These are phyloP conservation scores for Lithohypha guttulata DNA, from an alignment of 2,329 filamentous ascomycete genomes.

Conservation along the genomic window DNA sequence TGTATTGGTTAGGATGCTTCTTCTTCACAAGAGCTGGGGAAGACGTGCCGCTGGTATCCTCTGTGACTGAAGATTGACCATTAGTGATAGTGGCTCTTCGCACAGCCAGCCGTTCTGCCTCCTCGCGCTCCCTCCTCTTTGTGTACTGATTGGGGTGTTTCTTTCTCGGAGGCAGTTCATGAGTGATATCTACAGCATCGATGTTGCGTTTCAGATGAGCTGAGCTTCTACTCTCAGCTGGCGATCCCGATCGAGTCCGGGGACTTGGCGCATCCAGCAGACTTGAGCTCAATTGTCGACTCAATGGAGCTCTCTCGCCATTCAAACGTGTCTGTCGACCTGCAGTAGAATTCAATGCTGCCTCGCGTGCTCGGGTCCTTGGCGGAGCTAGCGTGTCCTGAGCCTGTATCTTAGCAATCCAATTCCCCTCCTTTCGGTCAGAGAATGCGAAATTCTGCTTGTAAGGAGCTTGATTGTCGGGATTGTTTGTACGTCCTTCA, in stretches of 20 bases:
- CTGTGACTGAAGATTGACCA: not conserved
- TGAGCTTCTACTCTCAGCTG: constrained; percentile 1
- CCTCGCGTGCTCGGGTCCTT: constrained; percentile 3
- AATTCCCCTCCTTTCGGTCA: not conserved
- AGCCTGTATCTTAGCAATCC: constrained; percentile 5
- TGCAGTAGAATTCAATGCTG: not conserved
- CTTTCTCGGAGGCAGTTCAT: not conserved
- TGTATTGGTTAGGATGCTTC: constrained; percentile 10
- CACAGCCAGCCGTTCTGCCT: constrained; percentile 12
- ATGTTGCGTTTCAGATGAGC: constrained; percentile 7
- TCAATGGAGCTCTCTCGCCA: constrained; percentile 19
- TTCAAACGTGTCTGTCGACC: constrained; percentile 18
- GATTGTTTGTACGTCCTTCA: constrained; percentile 22
- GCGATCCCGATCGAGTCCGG: constrained; percentile 13
- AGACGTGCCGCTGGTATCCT: not conserved
- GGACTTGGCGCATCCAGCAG: constrained; percentile 10
- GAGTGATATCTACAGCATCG: not conserved
- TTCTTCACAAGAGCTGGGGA: not conserved
- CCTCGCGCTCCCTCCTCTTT: constrained; percentile 13
- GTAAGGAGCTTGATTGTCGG: constrained; percentile 32
- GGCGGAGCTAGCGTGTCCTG: not conserved
- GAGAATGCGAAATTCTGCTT: constrained; percentile 24
- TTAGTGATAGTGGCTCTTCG: not conserved
- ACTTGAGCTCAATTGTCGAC: constrained; percentile 17
- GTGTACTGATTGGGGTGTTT: constrained; percentile 20